Evolutionary conservation across 2,329 filamentous ascomycete genomes (phyloP).

Genomic region (Calonectria honghensis): DNA sequence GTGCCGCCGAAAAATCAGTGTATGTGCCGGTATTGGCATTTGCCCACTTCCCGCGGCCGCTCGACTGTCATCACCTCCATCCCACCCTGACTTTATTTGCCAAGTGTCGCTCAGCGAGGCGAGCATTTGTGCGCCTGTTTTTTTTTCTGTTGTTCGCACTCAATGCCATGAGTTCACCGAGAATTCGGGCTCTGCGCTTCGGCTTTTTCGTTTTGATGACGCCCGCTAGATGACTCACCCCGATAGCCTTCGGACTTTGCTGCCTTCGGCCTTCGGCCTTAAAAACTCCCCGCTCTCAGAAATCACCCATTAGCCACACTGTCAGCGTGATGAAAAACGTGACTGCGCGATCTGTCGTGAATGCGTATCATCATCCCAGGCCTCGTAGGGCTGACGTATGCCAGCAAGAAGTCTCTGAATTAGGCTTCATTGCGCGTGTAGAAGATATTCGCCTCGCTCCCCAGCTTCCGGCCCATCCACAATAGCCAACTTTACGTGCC

Average conservation of each 20-base stretch:
- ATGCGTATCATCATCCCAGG: slow-evolving; percentile 39
- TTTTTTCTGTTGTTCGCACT: not conserved
- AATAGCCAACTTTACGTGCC: slow-evolving; percentile 27
- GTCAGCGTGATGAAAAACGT: slow-evolving; percentile 44
- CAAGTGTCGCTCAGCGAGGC: not conserved
- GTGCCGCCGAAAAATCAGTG: not conserved
- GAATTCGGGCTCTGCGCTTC: slow-evolving; percentile 8
- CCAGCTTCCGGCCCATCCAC: slow-evolving; percentile 11
- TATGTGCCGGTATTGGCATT: not conserved
- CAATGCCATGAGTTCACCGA: not conserved
- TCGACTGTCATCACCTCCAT: not conserved
- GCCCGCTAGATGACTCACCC: slow-evolving; percentile 47
- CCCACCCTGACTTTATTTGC: not conserved
- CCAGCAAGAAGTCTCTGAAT: slow-evolving; percentile 32
- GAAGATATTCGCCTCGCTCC: slow-evolving; percentile 19
- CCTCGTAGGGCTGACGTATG: slow-evolving; percentile 38
- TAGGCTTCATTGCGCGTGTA: slow-evolving; percentile 28
- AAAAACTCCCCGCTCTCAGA: slow-evolving; percentile 43
- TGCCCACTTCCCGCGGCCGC: slow-evolving; percentile 6
- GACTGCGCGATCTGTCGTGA: slow-evolving; percentile 44
- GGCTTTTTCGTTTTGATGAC: slow-evolving; percentile 37
- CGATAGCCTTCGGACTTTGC: slow-evolving; percentile 45
- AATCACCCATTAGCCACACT: slow-evolving; percentile 40
- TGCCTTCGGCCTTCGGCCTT: slow-evolving; percentile 52
- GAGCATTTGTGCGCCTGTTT: not conserved